A percentile compares a stretch with the other conserved stretches of the same genome.
Conservation (phyloP, 2,329 filamentous ascomycete genomes). For the Alternaria arborescens region DNA sequence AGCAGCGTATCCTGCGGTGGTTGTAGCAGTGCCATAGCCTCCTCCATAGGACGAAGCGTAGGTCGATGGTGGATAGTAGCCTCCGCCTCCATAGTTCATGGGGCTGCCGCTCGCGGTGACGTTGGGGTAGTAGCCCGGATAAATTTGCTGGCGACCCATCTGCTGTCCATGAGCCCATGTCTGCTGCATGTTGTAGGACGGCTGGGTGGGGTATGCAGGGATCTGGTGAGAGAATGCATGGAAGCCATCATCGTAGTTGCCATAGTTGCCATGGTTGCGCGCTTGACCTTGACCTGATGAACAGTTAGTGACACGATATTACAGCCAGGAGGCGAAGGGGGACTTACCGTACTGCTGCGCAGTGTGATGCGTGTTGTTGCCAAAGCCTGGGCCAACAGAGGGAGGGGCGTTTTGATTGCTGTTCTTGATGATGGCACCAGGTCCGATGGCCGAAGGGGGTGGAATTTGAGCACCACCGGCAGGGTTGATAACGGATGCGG, state of each 20-base stretch:
- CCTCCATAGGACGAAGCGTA: slow-evolving; percentile 37
- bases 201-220: slow-evolving; percentile 33
- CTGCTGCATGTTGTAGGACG: slow-evolving; percentile 35
- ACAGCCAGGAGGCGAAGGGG: background rate
- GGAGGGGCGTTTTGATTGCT: slow-evolving; percentile 28
- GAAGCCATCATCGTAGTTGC: slow-evolving; percentile 37
- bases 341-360: slow-evolving; percentile 42
- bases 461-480: slow-evolving; percentile 44
- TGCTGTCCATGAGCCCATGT: slow-evolving; percentile 37
- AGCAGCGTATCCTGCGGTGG: slow-evolving; percentile 23
- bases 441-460: slow-evolving; percentile 50
- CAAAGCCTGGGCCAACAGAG: slow-evolving; percentile 47
- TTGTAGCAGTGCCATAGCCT: slow-evolving; percentile 25
- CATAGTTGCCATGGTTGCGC: slow-evolving; percentile 28
- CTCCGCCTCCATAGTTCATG: slow-evolving; percentile 43
- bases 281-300: slow-evolving; percentile 27
- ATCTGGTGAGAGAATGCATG: slow-evolving; percentile 46
- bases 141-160: slow-evolving; percentile 32
- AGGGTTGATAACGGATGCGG: slow-evolving; percentile 76
- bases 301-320: slow-evolving; percentile 17
- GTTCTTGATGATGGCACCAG: slow-evolving; percentile 46
- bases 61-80: slow-evolving; percentile 39
- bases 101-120: slow-evolving; percentile 38
- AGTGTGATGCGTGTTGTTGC: slow-evolving; percentile 33
- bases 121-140: slow-evolving; percentile 31